Percentiles rank a stretch among this genome's conserved stretches.
Evolutionary conservation across 371 early-diverging fungal genomes (phyloP).

Genomic region (Rhizopus sp.): DNA sequence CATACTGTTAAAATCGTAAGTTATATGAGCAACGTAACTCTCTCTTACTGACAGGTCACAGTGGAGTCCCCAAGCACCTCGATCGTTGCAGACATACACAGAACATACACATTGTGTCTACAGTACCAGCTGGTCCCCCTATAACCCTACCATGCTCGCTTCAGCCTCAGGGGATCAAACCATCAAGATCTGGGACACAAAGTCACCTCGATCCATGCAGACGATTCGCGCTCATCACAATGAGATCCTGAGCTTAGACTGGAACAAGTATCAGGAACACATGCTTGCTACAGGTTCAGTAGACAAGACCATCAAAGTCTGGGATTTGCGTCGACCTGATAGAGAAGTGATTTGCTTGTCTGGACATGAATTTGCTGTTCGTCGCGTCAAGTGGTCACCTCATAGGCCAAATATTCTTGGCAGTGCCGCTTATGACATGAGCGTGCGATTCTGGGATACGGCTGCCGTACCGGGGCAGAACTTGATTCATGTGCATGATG

Average conservation of each 20-base stretch:
- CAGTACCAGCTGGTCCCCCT: slow-evolving; percentile 85
- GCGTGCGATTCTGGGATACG: slow-evolving; percentile 91
- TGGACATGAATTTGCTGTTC: slow-evolving; percentile 91
- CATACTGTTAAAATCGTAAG: slow-evolving; percentile 88
- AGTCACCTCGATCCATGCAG: slow-evolving; percentile 63
- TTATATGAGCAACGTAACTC: not conserved
- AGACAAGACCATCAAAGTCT: slow-evolving; percentile 84
- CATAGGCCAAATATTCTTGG: slow-evolving; percentile 81
- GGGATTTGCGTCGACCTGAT: slow-evolving; percentile 85
- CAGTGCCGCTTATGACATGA: slow-evolving; percentile 93
- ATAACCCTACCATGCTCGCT: slow-evolving; percentile 75
- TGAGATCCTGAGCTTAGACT: slow-evolving; percentile 89
- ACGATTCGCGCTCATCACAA: slow-evolving; percentile 86
- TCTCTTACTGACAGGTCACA: slow-evolving; percentile 24
- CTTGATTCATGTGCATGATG: slow-evolving; percentile 68
- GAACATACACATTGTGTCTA: slow-evolving; percentile 92
- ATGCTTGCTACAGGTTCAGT: slow-evolving; percentile 85
- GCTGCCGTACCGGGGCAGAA: slow-evolving; percentile 54
- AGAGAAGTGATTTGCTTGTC: slow-evolving; percentile 67
- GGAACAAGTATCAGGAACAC: slow-evolving; percentile 91
- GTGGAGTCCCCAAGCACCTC: slow-evolving; percentile 86
- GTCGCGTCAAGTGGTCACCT: slow-evolving; percentile 89
- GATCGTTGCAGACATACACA: slow-evolving; percentile 80
- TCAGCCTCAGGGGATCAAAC: slow-evolving; percentile 90
- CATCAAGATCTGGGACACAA: slow-evolving; percentile 88